Base-by-base conservation (phyloP, 176 grass and related monocot species). In the Triticum dicoccoides region DNA sequence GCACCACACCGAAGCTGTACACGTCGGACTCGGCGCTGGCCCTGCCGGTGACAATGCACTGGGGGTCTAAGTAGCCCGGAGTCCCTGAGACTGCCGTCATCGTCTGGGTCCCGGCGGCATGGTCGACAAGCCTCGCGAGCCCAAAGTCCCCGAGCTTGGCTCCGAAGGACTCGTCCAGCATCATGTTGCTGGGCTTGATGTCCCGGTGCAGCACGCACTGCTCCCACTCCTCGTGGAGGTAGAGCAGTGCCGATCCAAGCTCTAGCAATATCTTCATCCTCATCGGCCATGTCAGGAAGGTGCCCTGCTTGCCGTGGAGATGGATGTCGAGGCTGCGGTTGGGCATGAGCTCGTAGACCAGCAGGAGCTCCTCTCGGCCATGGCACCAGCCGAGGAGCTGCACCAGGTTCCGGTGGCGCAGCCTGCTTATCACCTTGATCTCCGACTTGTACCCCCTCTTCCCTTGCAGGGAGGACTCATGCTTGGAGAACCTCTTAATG, bases 1-100 rank as follows among this genome's bases (percentile, higher is more conserved):
- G 71, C 54, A 98, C 86, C 59, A 98, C 90, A 0, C 96, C 93
- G 63, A 95, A 98, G 78, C 96, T 98, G 81, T 98, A 98, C 78
- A 98, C 91, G 75, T 98, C 96, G 20, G 52, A 58, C 52, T 58
- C 52, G 2, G 52, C 2, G 18, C 52, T 58, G 6, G 52, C 52
- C 6, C 52, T 58, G 52, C 52, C 52, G 18, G 52, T 58, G 52
- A 58, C 18, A 6, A 58, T 58, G 52, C 52, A 58, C 6, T 58
- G 52, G 17, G 52, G 52, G 52, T 58, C 52, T 20, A 58, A 0
- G 52, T 58, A 58, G 52, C 52, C 52, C 5, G 52, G 52, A 1
- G 52, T 58, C 52, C 52, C 52, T 58, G 52, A 58, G 18, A 58
- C 52, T 58, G 52, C 52, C 0, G 52, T 58, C 52, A 58, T 58